phyloP scores from a whole-genome alignment of 2,329 filamentous ascomycete species.

The Epichloe uncinata region DNA sequence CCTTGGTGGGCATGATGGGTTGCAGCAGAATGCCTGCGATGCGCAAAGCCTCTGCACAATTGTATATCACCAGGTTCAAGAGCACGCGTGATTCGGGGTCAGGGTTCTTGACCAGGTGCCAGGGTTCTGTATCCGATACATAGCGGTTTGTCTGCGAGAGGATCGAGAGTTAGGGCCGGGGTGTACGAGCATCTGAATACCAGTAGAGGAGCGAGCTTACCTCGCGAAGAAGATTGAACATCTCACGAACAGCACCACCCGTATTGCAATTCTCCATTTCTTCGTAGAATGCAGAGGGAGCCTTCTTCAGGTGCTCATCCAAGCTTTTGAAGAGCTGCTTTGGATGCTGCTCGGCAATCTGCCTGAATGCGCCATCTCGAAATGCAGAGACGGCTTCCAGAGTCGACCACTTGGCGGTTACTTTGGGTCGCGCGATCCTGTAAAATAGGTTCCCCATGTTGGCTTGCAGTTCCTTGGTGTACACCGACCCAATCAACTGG shows the following conservation, averaged over 20 bases:
- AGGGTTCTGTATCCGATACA: conserved; percentile 53
- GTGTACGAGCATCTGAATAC: too few relatives aligned
- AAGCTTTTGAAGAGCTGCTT: conserved; percentile 13
- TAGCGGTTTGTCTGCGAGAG: conserved; percentile 24
- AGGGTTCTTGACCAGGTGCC: conserved; percentile 39
- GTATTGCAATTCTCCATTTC: conserved; percentile 54
- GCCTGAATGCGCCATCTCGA: conserved; percentile 14
- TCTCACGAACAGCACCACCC: conserved; percentile 47
- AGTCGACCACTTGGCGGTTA: conserved; percentile 45
- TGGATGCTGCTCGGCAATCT: not conserved
- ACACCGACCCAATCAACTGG: conserved; percentile 55
- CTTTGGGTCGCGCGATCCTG: conserved; percentile 53
- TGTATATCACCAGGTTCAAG: conserved; percentile 51
- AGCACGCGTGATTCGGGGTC: conserved; percentile 22
- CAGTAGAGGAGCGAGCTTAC: conserved; percentile 24
- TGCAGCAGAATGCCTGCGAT: conserved; percentile 75
- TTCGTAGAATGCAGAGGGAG: conserved; percentile 21
- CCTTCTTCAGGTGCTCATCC: conserved; percentile 12
- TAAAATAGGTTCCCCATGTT: conserved; percentile 71
- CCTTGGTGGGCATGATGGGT: conserved; percentile 78
- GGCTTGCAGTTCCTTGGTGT: conserved; percentile 65
- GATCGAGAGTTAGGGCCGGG: too few relatives aligned
- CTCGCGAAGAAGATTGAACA: conserved; percentile 48
- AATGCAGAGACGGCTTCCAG: conserved; percentile 36
- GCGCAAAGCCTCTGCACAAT: conserved; percentile 62